Evolutionary conservation across 768 basidiomycete species (phyloP).

Genomic region (Pleurotus tuber-regium): DNA sequence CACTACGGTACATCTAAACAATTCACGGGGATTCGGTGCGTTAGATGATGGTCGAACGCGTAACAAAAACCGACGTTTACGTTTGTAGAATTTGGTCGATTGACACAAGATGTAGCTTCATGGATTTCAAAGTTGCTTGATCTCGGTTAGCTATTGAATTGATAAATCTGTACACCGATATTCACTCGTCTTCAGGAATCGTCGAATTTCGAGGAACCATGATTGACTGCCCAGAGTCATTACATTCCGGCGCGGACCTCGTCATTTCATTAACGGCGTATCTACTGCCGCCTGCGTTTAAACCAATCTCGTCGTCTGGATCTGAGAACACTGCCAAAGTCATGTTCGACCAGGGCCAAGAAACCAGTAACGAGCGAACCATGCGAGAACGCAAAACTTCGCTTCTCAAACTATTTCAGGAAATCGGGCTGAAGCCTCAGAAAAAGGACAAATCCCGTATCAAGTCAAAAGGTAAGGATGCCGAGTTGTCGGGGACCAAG

Average conservation of each 20-base stretch:
- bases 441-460: not conserved
- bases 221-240: slow-evolving; percentile 70
- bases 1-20: slow-evolving; percentile 66
- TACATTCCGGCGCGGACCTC: slow-evolving; percentile 75
- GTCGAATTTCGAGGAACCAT: slow-evolving; percentile 65
- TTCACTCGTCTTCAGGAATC: slow-evolving; percentile 39
- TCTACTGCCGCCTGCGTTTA: slow-evolving; percentile 69
- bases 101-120: slow-evolving; percentile 64
- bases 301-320: slow-evolving; percentile 30
- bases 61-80: not conserved
- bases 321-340: slow-evolving; percentile 30
- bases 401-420: slow-evolving; percentile 69
- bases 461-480: not conserved
- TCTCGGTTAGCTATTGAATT: slow-evolving; percentile 40
- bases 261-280: slow-evolving; percentile 76
- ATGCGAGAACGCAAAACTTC: slow-evolving; percentile 80
- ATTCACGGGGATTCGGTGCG: slow-evolving; percentile 63
- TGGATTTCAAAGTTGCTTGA: slow-evolving; percentile 80
- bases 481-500: slow-evolving; percentile 14
- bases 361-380: slow-evolving; percentile 75
- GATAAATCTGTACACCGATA: not conserved
- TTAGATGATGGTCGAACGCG: too few species aligned
- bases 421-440: slow-evolving; percentile 66
- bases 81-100: slow-evolving; percentile 69
- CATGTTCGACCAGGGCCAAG: slow-evolving; percentile 74